Base-by-base conservation (phyloP, 2,329 filamentous ascomycete species). In the Lecanosticta acicola region DNA sequence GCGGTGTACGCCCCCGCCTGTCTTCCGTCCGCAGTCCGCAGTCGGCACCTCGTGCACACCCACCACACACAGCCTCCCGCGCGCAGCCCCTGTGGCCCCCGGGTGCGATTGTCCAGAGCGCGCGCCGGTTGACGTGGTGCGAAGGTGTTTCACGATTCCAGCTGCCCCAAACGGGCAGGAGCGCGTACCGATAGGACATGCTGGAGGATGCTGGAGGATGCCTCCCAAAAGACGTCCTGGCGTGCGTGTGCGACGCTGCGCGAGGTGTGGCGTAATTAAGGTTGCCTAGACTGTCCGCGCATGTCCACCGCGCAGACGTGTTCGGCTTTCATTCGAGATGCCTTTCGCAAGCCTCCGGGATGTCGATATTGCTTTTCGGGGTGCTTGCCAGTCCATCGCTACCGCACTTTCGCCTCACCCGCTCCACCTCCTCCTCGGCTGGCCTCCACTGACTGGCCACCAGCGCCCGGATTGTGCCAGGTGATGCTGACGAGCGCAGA, bases 221-320 rank as follows among this genome's bases (percentile, higher is more conserved):
- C 46, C 45, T 50, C 45, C 51, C 52, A 49, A 41, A 24, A 49
- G 48, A 40, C 5, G 4, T 34, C 13, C 35, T 35, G 35, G 8
- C 35, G 35, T 35, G 33, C 33, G 11, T 4, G 39, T 41, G 39
- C 29, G 39, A 33, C 39, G 24, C 19, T 26, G 18, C 37, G 14
- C n/a, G n/a, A 26, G 43, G 26, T 41, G 48, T 53, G 51, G 47
- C 48, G 56, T 53, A 37, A 44, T 44, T 56, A 57, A 57, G 56
- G 55, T 61, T 60, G 53, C 46, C 51, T 58, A 58, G 58, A 46
- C 51, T 48, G 45, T 38, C 24, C 24, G 11, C 24, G 24, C 24
- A 5, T 29, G 48, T 46, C 50, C 56, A 51, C 57, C 34, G 33
- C 41, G 46, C 49, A 53, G 54, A 62, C 59, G 60, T 61, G 59